Conservation (phyloP, 768 basidiomycete species). For the Collybia sp. region DNA sequence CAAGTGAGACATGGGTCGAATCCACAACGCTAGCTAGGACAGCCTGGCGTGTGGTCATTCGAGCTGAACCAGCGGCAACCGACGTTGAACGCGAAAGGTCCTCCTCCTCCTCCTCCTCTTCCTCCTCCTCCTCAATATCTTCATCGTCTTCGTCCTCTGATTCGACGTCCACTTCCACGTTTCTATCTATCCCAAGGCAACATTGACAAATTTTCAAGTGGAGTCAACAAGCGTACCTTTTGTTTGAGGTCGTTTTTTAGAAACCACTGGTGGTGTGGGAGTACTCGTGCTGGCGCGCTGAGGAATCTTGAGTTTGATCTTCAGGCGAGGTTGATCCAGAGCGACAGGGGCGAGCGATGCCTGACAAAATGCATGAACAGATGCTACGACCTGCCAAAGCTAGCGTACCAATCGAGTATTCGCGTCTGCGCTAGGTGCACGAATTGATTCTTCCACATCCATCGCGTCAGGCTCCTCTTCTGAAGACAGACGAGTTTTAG, state of each 20-base stretch:
- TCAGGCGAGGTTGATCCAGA: conserved; percentile 41
- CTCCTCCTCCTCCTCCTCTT: conserved; percentile 12
- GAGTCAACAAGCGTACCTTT: conserved; percentile 9
- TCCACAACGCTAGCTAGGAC: conserved; percentile 68
- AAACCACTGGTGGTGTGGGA: not conserved
- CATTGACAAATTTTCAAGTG: not conserved
- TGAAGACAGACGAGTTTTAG: too few relatives aligned
- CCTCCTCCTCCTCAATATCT: conserved; percentile 24
- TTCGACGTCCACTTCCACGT: not conserved
- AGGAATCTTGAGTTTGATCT: conserved; percentile 60
- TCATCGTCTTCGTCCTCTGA: not conserved
- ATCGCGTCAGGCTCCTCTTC: not conserved
- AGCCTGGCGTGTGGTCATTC: conserved; percentile 60
- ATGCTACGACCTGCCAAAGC: not conserved
- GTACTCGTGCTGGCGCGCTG: conserved; percentile 14
- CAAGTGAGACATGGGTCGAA: conserved; percentile 61
- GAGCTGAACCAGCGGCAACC: conserved; percentile 15
- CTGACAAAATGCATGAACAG: conserved; percentile 9
- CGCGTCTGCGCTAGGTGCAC: conserved; percentile 5
- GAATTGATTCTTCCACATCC: not conserved
- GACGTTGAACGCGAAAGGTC: conserved; percentile 5
- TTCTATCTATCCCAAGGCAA: not conserved
- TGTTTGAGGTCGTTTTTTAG: conserved; percentile 18
- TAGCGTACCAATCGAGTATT: conserved; percentile 12
- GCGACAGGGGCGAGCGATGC: conserved; percentile 18